Percentiles rank a stretch among this genome's conserved stretches.
These are phyloP conservation scores for Nannochloropsis gaditana DNA, from an alignment of 108 stramenopile genomes.

Conservation along the genomic window DNA sequence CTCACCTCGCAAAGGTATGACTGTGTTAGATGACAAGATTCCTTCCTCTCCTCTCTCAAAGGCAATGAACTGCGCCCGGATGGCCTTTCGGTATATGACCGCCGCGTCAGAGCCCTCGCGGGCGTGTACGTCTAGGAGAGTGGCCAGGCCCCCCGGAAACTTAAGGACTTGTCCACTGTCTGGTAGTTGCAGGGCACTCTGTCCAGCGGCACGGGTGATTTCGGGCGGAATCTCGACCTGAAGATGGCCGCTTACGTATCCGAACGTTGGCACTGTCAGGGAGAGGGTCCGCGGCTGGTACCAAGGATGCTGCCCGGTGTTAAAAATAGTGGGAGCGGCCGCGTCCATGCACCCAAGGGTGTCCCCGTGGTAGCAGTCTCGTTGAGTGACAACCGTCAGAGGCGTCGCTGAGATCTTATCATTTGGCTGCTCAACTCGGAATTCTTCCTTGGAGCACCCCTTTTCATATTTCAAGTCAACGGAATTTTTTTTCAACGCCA, in stretches of 20 bases:
- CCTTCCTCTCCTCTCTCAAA: neutral
- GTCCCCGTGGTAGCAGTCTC: conserved; percentile 47
- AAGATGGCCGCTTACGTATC: conserved; percentile 18
- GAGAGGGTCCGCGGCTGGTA: conserved; percentile 40
- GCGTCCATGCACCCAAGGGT: conserved; percentile 44
- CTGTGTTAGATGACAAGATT: neutral
- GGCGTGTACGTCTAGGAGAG: neutral
- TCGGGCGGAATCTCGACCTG: neutral
- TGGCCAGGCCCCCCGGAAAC: neutral
- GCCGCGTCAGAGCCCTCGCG: neutral
- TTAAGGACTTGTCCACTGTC: neutral
- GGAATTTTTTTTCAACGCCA: conserved; percentile 35
- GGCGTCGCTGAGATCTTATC: too few species aligned
- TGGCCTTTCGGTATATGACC: neutral
- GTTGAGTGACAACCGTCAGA: conserved; percentile 40
- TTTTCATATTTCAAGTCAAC: neutral
- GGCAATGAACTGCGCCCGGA: neutral
- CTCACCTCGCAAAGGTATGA: neutral
- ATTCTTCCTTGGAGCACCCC: neutral
- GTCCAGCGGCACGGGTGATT: neutral
- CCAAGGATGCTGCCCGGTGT: conserved; percentile 26
- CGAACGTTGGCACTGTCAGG: conserved; percentile 37
- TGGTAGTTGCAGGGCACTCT: neutral
- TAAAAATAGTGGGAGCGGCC: conserved; percentile 39
- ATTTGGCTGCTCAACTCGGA: neutral